phyloP scores from a whole-genome alignment of 2,329 filamentous ascomycete species.

The Ophiognomonia clavigignenti-juglandacearum region DNA sequence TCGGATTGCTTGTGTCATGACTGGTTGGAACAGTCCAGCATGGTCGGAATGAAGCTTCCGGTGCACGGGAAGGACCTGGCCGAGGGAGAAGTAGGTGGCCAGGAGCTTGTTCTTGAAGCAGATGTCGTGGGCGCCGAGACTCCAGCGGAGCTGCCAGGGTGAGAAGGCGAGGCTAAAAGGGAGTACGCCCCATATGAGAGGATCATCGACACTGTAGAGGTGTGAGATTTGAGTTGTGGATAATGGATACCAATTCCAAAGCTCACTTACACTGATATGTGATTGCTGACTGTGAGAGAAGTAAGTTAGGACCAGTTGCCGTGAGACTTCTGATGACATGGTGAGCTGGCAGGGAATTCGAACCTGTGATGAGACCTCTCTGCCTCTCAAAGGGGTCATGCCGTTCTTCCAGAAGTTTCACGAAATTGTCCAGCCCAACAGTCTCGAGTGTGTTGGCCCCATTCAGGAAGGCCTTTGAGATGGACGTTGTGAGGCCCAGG shows the following conservation, averaged over 20 bases:
- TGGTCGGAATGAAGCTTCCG: conserved; percentile 70
- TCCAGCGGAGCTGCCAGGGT: conserved; percentile 77
- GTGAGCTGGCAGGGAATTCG: conserved; percentile 17
- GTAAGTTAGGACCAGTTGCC: conserved; percentile 18
- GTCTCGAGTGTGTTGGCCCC: conserved; percentile 71
- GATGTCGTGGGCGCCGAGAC: conserved; percentile 88
- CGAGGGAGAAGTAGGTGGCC: conserved; percentile 78
- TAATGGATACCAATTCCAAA: not conserved
- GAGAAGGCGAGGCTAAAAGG: conserved; percentile 69
- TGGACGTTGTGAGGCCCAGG: conserved; percentile 66
- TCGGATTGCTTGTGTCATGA: conserved; percentile 78
- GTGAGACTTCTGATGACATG: not conserved
- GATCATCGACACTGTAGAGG: conserved; percentile 77
- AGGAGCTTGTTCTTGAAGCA: conserved; percentile 80
- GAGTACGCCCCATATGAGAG: conserved; percentile 85
- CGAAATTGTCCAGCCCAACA: conserved; percentile 69
- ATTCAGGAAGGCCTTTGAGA: conserved; percentile 72
- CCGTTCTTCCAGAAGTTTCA: conserved; percentile 70
- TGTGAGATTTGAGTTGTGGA: not conserved
- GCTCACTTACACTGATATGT: conserved; percentile 75
- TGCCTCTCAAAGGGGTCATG: conserved; percentile 60
- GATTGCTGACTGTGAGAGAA: conserved; percentile 66
- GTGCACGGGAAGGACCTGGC: conserved; percentile 88
- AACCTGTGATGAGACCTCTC: conserved; percentile 80
- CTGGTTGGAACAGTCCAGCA: conserved; percentile 87